Percentiles rank a stretch among this genome's conserved stretches.
phyloP scores from a whole-genome alignment of 331 rosid genomes.

The Quercus lobata region DNA sequence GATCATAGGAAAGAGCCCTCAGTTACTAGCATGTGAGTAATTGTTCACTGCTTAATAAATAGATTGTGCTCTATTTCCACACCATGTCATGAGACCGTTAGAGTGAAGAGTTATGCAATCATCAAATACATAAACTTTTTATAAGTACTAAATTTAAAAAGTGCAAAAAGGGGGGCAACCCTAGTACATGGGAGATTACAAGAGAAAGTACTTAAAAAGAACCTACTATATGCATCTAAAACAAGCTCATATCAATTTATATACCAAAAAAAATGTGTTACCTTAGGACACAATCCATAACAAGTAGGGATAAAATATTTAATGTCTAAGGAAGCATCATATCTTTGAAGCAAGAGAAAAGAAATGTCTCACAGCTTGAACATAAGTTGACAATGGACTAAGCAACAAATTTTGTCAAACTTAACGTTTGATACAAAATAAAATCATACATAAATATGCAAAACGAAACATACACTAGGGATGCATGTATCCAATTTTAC shows the following conservation, averaged over 20 bases:
- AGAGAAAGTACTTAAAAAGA: background rate
- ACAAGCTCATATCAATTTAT: background rate
- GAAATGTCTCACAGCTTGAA: background rate
- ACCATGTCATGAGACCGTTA: background rate
- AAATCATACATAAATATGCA: slow-evolving; percentile 12
- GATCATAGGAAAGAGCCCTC: background rate
- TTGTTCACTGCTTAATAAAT: no score
- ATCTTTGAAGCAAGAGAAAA: background rate
- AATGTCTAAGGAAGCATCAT: background rate
- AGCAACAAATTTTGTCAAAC: background rate
- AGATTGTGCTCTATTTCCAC: background rate
- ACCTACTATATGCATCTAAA: background rate
- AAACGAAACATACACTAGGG: background rate
- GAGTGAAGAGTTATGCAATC: background rate
- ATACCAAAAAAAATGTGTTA: background rate
- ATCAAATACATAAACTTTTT: background rate
- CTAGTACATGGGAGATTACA: no score
- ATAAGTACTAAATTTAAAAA: no score
- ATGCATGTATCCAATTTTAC: slow-evolving; percentile 29
- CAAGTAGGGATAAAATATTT: background rate
- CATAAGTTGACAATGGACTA: background rate
- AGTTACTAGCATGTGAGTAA: background rate
- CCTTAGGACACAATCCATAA: background rate
- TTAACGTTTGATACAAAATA: slow-evolving; percentile 1
- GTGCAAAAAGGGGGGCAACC: no score